Evolutionary conservation across 805 yeast species (phyloP).

Genomic region (Wickerhamomyces kurtzmanii): DNA sequence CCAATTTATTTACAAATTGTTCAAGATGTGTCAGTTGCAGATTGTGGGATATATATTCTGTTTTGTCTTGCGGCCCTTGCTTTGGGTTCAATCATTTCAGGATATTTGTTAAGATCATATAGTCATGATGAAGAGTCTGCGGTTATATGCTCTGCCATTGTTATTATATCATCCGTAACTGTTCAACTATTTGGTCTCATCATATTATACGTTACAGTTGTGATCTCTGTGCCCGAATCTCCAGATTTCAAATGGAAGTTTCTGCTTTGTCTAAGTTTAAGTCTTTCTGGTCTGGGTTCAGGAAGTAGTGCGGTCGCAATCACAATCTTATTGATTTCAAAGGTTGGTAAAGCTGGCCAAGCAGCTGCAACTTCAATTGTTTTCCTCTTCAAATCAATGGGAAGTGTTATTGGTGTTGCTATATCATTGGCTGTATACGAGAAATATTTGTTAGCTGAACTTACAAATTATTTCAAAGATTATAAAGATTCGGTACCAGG

Average conservation of each 20-base stretch:
- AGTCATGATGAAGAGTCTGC: constrained; percentile 14
- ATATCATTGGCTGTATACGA: constrained; percentile 24
- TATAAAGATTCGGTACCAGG: too few species aligned
- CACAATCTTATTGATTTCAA: constrained; percentile 28
- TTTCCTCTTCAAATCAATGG: constrained; percentile 31
- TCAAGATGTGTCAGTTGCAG: constrained; percentile 26
- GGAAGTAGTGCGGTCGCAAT: constrained; percentile 31
- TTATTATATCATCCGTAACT: too few species aligned
- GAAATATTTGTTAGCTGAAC: constrained; percentile 15
- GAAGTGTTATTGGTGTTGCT: constrained; percentile 34
- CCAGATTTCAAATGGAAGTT: constrained; percentile 10
- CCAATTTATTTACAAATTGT: constrained; percentile 35
- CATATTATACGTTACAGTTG: constrained; percentile 4
- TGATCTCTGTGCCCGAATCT: constrained; percentile 6
- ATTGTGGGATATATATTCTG: constrained; percentile 29
- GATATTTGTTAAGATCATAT: constrained; percentile 19
- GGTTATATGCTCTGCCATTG: constrained; percentile 5
- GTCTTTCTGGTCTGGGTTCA: constrained; percentile 25
- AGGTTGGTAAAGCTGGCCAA: constrained; percentile 29
- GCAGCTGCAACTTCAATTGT: constrained; percentile 36
- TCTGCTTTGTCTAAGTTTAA: constrained; percentile 16
- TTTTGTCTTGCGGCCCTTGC: constrained; percentile 29
- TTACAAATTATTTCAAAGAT: constrained; percentile 15
- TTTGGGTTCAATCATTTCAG: constrained; percentile 28
- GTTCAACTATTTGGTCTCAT: constrained; percentile 12